Conservation (phyloP, 352 stramenopile genomes). For the Globisporangium ultimum region DNA sequence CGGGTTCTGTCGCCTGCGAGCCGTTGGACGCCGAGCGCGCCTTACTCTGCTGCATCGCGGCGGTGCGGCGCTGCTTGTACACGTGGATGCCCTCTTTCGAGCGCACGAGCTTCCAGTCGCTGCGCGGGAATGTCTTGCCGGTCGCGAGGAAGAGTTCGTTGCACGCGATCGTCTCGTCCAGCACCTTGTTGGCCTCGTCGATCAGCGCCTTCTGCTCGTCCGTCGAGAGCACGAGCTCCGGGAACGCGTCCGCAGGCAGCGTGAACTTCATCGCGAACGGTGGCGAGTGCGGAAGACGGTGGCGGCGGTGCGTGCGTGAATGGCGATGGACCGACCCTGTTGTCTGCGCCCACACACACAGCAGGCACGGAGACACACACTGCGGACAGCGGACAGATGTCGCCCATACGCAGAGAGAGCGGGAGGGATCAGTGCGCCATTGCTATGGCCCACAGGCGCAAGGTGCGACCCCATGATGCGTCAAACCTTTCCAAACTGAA, state of each 20-base stretch:
- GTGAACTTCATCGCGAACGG: constrained; percentile 8
- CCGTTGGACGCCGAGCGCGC: not conserved
- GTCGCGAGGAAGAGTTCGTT: constrained; percentile 11
- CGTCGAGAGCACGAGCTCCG: constrained; percentile 7
- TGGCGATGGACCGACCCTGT: no score
- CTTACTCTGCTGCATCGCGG: constrained; percentile 1
- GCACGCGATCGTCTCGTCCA: constrained; percentile 15
- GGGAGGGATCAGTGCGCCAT: not conserved
- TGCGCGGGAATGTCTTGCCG: constrained; percentile 1
- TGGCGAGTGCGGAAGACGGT: not conserved
- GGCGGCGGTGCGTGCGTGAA: not conserved
- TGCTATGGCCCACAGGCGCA: not conserved
- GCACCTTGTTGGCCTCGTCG: constrained; percentile 13
- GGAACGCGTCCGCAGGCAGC: constrained; percentile 14
- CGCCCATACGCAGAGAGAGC: not conserved
- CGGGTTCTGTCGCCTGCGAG: not conserved
- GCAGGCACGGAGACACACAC: not conserved
- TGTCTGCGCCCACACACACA: no score
- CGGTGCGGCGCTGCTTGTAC: constrained; percentile 16
- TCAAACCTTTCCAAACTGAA: not conserved
- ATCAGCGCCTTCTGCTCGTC: constrained; percentile 13
- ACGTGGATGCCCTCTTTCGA: constrained; percentile 13
- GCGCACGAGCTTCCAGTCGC: constrained; percentile 13
- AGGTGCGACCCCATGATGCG: not conserved
- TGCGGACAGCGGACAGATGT: no score